Evolutionary conservation across 257 asterid genomes (phyloP).

Genomic region (Cinchona pubescens): DNA sequence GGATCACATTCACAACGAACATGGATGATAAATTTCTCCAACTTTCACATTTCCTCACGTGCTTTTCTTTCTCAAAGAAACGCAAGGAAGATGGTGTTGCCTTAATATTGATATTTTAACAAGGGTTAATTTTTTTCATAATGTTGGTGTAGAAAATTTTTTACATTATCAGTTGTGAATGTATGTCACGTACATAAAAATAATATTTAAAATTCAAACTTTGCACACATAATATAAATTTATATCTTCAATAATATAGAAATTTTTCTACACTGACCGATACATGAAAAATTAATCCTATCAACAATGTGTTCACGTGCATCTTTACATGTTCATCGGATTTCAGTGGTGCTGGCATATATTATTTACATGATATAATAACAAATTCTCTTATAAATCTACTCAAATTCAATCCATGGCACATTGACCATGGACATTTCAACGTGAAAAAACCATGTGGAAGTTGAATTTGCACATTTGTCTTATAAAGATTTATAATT

Average conservation of each 20-base stretch:
- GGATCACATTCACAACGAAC: constrained; percentile 7
- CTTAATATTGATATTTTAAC: background rate
- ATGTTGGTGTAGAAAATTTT: no score
- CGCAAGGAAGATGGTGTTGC: background rate
- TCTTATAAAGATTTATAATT: background rate
- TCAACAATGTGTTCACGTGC: background rate
- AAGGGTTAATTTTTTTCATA: no score
- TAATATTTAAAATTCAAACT: no score
- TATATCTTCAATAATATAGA: no score
- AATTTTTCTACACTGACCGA: no score
- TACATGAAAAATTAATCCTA: no score
- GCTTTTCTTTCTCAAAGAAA: background rate
- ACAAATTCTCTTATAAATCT: background rate
- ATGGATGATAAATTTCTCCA: background rate
- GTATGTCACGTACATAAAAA: no score
- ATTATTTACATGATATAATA: background rate
- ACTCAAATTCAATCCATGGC: background rate
- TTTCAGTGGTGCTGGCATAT: background rate
- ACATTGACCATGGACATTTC: no score
- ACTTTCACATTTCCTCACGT: background rate
- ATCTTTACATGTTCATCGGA: background rate
- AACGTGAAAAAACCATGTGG: no score
- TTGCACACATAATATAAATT: no score
- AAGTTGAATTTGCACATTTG: background rate
- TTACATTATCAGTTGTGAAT: no score